Conservation (phyloP, 108 stramenopile genomes). For the Skeletonema marinoi region DNA sequence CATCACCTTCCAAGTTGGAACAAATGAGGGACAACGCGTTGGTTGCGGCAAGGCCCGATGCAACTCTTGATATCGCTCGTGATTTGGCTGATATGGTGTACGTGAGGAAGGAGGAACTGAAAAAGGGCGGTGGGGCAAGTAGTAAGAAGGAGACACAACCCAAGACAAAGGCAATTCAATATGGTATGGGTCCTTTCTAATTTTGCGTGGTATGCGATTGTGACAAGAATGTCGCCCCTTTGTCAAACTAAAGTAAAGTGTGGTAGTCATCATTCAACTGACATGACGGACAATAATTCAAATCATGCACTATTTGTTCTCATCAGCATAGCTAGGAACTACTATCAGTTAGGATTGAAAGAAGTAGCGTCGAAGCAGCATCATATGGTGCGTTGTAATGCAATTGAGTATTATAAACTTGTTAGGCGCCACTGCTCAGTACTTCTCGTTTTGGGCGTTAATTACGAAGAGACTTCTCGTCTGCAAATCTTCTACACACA, state of each 20-base stretch:
- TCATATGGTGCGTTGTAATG: not conserved
- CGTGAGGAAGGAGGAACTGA: slow-evolving; percentile 30
- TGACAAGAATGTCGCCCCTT: not conserved
- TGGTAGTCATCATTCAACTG: no score
- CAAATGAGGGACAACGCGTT: slow-evolving; percentile 74
- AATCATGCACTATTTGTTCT: no score
- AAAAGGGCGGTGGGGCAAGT: slow-evolving; percentile 2
- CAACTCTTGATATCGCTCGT: slow-evolving; percentile 86
- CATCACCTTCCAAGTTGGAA: slow-evolving; percentile 46
- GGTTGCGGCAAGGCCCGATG: slow-evolving; percentile 76
- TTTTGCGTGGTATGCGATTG: not conserved
- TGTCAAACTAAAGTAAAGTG: not conserved
- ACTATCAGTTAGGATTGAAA: no score
- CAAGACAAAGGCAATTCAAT: not conserved
- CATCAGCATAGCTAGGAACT: no score
- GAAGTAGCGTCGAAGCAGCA: no score
- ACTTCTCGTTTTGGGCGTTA: not conserved
- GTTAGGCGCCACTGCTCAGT: not conserved
- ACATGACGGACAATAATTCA: no score
- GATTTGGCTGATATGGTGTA: slow-evolving; percentile 82
- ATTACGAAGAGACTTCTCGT: not conserved
- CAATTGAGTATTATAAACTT: not conserved
- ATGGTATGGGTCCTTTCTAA: not conserved
- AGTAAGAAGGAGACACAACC: not conserved
- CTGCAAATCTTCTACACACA: no score